Evolutionary conservation across 345 rosid genomes (phyloP).

Genomic region (Conringia planisiliqua): DNA sequence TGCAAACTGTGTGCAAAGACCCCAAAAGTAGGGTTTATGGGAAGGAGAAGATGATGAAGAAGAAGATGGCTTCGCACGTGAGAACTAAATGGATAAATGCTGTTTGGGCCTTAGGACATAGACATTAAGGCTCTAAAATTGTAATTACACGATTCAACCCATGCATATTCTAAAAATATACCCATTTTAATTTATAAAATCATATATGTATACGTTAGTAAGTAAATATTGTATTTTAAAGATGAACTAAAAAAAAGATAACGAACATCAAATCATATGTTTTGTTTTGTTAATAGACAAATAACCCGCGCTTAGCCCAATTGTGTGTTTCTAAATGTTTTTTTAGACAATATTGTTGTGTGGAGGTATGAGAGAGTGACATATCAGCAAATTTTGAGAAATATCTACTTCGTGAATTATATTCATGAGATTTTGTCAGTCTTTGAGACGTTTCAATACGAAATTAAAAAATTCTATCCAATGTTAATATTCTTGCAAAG

Average conservation of each 20-base stretch:
- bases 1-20: slow-evolving; percentile 1
- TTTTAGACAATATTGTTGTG: too few species aligned
- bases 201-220: too few species aligned
- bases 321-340: too few species aligned
- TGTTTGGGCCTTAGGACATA: slow-evolving; percentile 15
- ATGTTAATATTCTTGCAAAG: neutral
- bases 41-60: neutral
- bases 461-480: neutral
- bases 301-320: too few species aligned
- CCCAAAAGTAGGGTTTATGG: slow-evolving; percentile 18
- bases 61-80: neutral
- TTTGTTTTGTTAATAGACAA: too few species aligned
- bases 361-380: neutral
- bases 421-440: neutral
- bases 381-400: neutral
- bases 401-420: too few species aligned
- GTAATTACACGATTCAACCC: neutral
- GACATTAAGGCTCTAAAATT: neutral
- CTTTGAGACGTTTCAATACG: neutral
- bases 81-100: neutral
- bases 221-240: too few species aligned
- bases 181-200: too few species aligned
- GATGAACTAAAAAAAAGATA: too few species aligned
- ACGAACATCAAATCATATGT: too few species aligned
- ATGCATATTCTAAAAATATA: too few species aligned